These are phyloP conservation scores for Toxicodendron radicans DNA, from an alignment of 345 rosid genomes.

Conservation along the genomic window DNA sequence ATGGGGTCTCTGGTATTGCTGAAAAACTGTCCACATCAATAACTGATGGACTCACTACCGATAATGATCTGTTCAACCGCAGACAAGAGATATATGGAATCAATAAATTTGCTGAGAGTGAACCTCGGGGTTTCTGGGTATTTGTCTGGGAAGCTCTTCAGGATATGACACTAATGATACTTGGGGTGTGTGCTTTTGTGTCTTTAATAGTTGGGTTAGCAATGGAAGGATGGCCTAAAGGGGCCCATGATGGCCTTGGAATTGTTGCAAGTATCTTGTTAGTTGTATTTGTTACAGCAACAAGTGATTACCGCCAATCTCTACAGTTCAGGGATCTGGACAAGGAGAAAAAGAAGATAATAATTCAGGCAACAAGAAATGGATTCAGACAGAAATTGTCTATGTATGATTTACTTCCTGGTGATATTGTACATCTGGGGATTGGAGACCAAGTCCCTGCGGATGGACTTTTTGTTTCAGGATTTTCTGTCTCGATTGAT, in stretches of 20 bases:
- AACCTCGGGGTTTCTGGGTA: slow-evolving; percentile 64
- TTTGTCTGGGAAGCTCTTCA: slow-evolving; percentile 97
- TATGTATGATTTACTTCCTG: slow-evolving; percentile 79
- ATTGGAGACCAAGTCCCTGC: slow-evolving; percentile 97
- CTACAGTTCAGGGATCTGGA: slow-evolving; percentile 85
- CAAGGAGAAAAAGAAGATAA: slow-evolving; percentile 88
- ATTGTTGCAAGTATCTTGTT: slow-evolving; percentile 84
- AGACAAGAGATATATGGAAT: slow-evolving; percentile 78
- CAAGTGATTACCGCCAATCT: slow-evolving; percentile 89
- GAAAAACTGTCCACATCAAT: slow-evolving; percentile 64
- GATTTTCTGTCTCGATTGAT: slow-evolving; percentile 81
- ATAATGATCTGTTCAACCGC: slow-evolving; percentile 32
- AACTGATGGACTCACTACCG: slow-evolving; percentile 49
- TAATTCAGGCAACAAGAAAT: slow-evolving; percentile 74
- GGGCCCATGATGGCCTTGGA: slow-evolving; percentile 92
- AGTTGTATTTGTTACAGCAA: slow-evolving; percentile 86
- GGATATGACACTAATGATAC: slow-evolving; percentile 91
- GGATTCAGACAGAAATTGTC: slow-evolving; percentile 88
- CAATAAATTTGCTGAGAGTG: slow-evolving; percentile 80
- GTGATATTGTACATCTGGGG: slow-evolving; percentile 85
- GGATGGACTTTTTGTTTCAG: slow-evolving; percentile 87
- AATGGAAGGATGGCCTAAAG: slow-evolving; percentile 95
- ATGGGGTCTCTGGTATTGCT: slow-evolving; percentile 69
- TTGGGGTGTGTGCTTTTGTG: slow-evolving; percentile 81
- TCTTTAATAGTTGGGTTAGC: slow-evolving; percentile 88